Conservation (phyloP, 2,329 filamentous ascomycete species). For the Fusarium albosuccineum region DNA sequence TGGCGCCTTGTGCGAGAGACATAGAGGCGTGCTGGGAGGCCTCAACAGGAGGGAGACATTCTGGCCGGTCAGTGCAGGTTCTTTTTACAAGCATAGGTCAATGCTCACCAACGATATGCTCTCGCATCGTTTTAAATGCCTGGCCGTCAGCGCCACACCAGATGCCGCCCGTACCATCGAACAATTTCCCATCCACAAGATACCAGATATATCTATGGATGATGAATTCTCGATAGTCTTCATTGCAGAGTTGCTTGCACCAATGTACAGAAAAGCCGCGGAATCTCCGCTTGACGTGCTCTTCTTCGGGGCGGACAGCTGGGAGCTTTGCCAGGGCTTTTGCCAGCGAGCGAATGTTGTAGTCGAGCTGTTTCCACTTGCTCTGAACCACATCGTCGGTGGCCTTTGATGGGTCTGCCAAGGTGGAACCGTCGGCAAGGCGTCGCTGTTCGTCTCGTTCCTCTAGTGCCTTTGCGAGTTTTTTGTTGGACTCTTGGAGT, state of each 20-base stretch:
- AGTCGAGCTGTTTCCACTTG: constrained; percentile 36
- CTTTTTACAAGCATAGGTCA: too few relatives aligned
- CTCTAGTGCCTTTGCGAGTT: background rate
- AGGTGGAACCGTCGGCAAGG: accelerated
- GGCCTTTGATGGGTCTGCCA: constrained; percentile 24
- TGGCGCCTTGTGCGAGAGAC: background rate
- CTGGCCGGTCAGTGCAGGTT: too few relatives aligned
- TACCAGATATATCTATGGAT: constrained; percentile 21
- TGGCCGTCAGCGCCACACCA: background rate
- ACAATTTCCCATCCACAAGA: background rate
- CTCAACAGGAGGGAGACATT: background rate
- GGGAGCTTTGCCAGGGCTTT: background rate
- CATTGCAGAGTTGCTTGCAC: accelerated
- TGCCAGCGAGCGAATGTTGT: constrained; percentile 32
- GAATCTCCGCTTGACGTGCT: accelerated
- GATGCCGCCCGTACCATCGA: accelerated
- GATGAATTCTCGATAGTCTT: background rate
- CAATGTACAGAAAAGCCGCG: accelerated
- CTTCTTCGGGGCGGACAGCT: accelerated
- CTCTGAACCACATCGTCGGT: constrained; percentile 21
- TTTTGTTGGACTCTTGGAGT: background rate
- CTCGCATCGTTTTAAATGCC: accelerated
- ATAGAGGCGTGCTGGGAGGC: too few relatives aligned
- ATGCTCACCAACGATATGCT: constrained; percentile 4
- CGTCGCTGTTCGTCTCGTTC: constrained; percentile 14